These are phyloP conservation scores for Coleophoma crateriformis DNA, from an alignment of 2,329 filamentous ascomycete genomes.

Conservation along the genomic window DNA sequence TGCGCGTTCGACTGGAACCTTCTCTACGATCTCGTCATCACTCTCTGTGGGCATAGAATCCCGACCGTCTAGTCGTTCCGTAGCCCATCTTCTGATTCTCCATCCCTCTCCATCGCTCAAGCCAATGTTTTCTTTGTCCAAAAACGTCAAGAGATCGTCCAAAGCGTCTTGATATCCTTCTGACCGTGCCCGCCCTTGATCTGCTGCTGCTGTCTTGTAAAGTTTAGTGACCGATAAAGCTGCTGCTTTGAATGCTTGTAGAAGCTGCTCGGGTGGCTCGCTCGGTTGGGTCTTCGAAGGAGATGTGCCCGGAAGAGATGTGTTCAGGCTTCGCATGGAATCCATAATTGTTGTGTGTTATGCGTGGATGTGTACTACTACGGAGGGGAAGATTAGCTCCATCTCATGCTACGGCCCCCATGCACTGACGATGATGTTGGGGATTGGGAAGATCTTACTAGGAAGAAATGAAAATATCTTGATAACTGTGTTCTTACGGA, in stretches of 20 bases:
- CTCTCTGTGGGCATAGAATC: conserved; percentile 54
- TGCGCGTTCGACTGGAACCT: conserved; percentile 43
- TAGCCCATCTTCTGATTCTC: conserved; percentile 58
- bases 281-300: conserved; percentile 34
- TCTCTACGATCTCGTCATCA: conserved; percentile 60
- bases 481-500: too few relatives aligned
- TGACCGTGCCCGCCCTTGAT: conserved; percentile 67
- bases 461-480: too few relatives aligned
- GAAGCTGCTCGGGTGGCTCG: conserved; percentile 58
- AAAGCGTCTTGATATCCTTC: conserved; percentile 93
- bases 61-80: conserved; percentile 62
- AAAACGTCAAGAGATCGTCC: conserved; percentile 78
- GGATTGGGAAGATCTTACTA: too few relatives aligned
- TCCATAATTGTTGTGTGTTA: conserved; percentile 39
- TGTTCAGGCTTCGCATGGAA: conserved; percentile 59
- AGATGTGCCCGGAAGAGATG: conserved; percentile 49
- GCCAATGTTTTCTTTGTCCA: conserved; percentile 78
- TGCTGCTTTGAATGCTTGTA: conserved; percentile 87
- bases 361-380: not conserved
- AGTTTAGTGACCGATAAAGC: conserved; percentile 93
- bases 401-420: not conserved
- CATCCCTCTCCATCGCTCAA: conserved; percentile 72
- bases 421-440: not conserved
- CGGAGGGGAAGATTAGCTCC: not conserved
- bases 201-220: conserved; percentile 83